These are phyloP conservation scores for Ceratocystis alfenasii DNA, from an alignment of 2,329 filamentous ascomycete genomes.

Conservation along the genomic window DNA sequence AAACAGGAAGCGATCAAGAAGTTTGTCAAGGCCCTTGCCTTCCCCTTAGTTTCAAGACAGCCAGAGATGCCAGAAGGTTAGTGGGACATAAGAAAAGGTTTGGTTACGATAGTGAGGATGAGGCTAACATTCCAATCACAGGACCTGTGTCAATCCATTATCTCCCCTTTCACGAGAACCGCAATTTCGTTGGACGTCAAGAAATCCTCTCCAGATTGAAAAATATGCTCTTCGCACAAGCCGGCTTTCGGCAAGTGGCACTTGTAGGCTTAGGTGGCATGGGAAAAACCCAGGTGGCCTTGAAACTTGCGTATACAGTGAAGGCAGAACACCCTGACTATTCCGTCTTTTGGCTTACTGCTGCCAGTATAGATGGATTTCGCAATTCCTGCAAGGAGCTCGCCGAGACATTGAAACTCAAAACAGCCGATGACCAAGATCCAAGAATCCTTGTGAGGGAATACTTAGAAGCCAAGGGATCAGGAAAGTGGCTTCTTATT, in stretches of 20 bases:
- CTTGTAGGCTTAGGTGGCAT: neutral
- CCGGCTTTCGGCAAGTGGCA: neutral
- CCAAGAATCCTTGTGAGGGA: slow-evolving; percentile 19
- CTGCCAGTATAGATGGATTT: neutral
- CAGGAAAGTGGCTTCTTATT: slow-evolving; percentile 25
- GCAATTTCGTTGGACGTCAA: neutral
- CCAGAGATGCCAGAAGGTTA: neutral
- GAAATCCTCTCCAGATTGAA: neutral
- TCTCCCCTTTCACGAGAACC: neutral
- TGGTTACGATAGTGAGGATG: no score
- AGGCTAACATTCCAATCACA: neutral
- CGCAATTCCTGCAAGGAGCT: neutral
- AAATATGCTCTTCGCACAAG: neutral
- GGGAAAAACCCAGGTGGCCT: neutral
- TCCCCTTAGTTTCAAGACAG: neutral
- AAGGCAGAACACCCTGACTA: neutral
- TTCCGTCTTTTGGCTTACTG: slow-evolving; percentile 7
- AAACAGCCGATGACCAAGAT: neutral
- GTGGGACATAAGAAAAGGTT: no score
- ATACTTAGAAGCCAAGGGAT: slow-evolving; percentile 23
- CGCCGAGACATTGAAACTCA: neutral
- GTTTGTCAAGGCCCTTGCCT: neutral
- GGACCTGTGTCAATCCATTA: neutral
- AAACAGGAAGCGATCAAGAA: neutral
- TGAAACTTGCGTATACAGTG: neutral